Evolutionary conservation across 2,329 filamentous ascomycete species (phyloP), one percentile per base, ranked within the genome.

Genomic region (Bipolaris victoriae): DNA sequence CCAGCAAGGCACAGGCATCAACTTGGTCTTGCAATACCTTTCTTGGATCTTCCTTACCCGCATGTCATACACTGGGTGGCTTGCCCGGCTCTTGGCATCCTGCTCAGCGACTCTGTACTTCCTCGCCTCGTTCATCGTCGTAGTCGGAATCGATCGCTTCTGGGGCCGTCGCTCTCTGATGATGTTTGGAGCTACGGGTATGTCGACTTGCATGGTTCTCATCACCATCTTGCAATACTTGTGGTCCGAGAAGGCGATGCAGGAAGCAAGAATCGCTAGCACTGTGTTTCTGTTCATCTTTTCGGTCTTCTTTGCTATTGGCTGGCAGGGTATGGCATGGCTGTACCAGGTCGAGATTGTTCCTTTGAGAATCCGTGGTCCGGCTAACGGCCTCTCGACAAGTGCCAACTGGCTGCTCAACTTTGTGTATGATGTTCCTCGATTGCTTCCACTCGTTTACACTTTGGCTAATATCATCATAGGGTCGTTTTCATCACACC

Each of bases 301-400:
- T 82, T 92, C 96, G 80, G 91, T 91, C 82, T 95, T 89, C 83
- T 96, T 96, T 74, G 92, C 91, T 56, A 88, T 86, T 60, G 96
- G 91, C 63, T 96, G 91, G 92, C 83, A 66, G 82, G 84, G 85
- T 76, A 83, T 69, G 85, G 95, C 72, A 89, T 95, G 73, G 73
- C 56, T 75, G 7, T 79, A 79, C 43, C 73, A 73, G 69, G 92
- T 92, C 72, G 92, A 96, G 81, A 89, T 95, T 77, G 96, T 90
- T 83, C 91, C 92, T 51, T 84, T 96, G 54, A 90, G 90, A 61
- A 93, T 96, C 78, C 90, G 92, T 71, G 90, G 92, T 22, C 90
- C 91, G 60, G 92, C 92, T 80, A 91, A 96, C 58, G 92, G 85
- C 67, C 84, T 96, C 41, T 93, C 91, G 47, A 96, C 92, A 10